These are phyloP conservation scores for Zygosaccharomyces kombuchaensis DNA, from an alignment of 805 yeast genomes.

Conservation along the genomic window DNA sequence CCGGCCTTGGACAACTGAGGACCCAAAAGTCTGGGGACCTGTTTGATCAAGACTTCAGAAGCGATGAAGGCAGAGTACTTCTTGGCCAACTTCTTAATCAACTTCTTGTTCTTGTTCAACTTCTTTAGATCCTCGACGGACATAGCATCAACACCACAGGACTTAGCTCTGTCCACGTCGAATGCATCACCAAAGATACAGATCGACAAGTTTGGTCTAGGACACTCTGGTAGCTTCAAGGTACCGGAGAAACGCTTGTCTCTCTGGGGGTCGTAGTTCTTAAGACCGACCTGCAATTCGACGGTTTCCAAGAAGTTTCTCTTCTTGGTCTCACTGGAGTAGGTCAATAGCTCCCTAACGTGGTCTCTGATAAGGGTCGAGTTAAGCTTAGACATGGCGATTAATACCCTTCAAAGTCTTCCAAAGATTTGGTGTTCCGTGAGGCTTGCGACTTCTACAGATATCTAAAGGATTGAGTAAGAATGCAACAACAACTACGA, in stretches of 20 bases:
- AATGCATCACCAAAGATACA: conserved; percentile 99
- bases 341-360: conserved; percentile 86
- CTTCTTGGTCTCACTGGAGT: conserved; percentile 95
- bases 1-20: conserved; percentile 99
- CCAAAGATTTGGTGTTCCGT: conserved; percentile 63
- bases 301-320: conserved; percentile 99
- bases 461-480: neutral
- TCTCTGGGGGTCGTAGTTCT: conserved; percentile 99
- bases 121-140: conserved; percentile 99
- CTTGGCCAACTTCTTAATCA: conserved; percentile 99
- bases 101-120: conserved; percentile 99
- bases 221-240: conserved; percentile 95
- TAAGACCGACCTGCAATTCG: conserved; percentile 98
- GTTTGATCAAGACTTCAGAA: conserved; percentile 98
- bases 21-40: conserved; percentile 99
- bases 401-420: conserved; percentile 47
- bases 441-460: conserved; percentile 44
- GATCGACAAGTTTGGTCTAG: conserved; percentile 99
- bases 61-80: conserved; percentile 99
- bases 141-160: conserved; percentile 99
- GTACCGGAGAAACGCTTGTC: conserved; percentile 99
- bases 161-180: conserved; percentile 99
- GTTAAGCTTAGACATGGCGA: conserved; percentile 80
- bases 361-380: conserved; percentile 93
- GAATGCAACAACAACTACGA: neutral